Base-by-base conservation (phyloP, 2,329 filamentous ascomycete species). In the Fusarium virguliforme region DNA sequence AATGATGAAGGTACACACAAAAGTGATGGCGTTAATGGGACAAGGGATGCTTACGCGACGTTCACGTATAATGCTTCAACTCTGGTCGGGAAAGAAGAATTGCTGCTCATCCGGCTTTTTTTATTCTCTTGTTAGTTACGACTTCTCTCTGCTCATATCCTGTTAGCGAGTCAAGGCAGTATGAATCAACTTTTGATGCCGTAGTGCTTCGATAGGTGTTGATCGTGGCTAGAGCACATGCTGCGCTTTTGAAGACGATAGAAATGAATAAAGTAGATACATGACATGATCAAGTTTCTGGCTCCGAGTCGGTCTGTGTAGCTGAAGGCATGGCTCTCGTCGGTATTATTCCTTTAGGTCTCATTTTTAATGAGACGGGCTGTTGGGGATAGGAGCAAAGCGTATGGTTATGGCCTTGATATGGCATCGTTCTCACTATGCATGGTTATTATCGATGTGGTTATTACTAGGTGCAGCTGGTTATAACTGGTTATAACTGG, bases 91-190 rank as follows among this genome's bases (percentile, higher is more conserved):
- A 61, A 67, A 61, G 48, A 72, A 50, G 54, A 70, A 64, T 67
- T 61, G 58, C 51, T 66, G 57, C 61, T 72, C 68, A 58, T 72
- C 56, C 71, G 43, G 50, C 54, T 68, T 72, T 15, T 48, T 18
- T 18, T 18, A 18, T 18, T 18, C 18, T 28, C 43, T 48, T 60
- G 46, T 70, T 72, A 56, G 38, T 46, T 46, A 24, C 46, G 65
- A 62, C 43, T 71, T 70, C 69, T 70, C 67, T 50, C 41, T 70
- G 68, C 68, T 71, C 69, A 72, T 55, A 66, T 54, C 61, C 67
- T 70, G 48, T 71, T 72, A 70, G 62, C 68, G 65, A 68, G 66
- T 60, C 61, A 63, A 51, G 59, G 57, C 69, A 71, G 68, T 71
- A 72, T 66, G 65, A 67, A 70, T 71, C 58, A 37, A 72, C 54